Evolutionary conservation across 805 yeast genomes (phyloP).

Genomic region (Saccharomycopsis lassenensis): DNA sequence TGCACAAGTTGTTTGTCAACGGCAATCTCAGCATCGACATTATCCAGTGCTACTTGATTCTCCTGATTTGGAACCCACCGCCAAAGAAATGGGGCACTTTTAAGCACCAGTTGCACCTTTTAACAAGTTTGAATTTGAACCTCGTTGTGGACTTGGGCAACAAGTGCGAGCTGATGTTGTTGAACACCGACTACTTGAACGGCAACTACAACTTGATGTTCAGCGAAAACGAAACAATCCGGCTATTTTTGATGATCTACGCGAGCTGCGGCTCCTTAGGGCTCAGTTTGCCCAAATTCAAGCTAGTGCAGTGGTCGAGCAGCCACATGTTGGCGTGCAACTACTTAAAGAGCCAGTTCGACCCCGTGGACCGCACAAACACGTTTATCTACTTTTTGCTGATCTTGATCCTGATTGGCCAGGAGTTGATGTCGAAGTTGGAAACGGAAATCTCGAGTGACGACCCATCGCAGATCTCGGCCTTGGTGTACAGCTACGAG

Average conservation of each 20-base stretch:
- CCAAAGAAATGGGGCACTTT: constrained; percentile 42
- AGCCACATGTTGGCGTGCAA: constrained; percentile 28
- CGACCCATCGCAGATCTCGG: constrained; percentile 5
- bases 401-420: constrained; percentile 36
- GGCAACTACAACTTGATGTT: constrained; percentile 5
- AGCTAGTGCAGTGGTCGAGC: constrained; percentile 37
- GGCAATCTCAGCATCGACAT: constrained; percentile 33
- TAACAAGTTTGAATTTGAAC: constrained; percentile 34
- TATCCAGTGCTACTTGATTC: constrained; percentile 33
- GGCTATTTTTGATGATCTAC: constrained; percentile 38
- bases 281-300: constrained; percentile 39
- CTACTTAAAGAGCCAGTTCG: constrained; percentile 25
- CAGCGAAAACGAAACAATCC: constrained; percentile 27
- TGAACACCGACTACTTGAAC: neutral
- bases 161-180: constrained; percentile 21
- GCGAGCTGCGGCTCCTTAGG: constrained; percentile 42
- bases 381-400: constrained; percentile 35
- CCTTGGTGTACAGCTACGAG: constrained; percentile 25
- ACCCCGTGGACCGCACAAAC: constrained; percentile 26
- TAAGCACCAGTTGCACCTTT: constrained; percentile 38
- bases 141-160: constrained; percentile 40
- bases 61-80: constrained; percentile 44
- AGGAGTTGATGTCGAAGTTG: constrained; percentile 28
- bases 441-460: constrained; percentile 3
- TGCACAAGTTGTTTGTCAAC: constrained; percentile 33